Conservation (phyloP, 2,329 filamentous ascomycete species). For the Cladosporium velox region DNA sequence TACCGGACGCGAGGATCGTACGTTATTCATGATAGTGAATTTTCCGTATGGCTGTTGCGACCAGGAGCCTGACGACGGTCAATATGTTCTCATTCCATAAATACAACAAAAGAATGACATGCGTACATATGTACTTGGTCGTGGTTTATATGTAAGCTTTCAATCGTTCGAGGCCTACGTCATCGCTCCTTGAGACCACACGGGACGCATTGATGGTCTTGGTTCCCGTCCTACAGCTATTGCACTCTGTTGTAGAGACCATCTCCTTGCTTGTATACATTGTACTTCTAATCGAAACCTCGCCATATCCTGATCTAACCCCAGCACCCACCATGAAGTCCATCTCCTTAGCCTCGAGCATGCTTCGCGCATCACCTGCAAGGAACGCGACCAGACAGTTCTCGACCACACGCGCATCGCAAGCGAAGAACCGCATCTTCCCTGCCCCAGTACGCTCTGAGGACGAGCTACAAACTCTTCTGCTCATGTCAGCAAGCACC, state of each 20-base stretch:
- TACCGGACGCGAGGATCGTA: neutral
- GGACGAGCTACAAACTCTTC: slow-evolving; percentile 51
- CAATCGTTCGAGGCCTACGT: neutral
- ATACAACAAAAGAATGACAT: neutral
- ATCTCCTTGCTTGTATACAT: neutral
- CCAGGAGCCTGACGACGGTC: neutral
- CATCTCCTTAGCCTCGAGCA: neutral
- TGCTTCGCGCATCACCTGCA: slow-evolving; percentile 1
- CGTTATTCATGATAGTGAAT: neutral
- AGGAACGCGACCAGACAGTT: slow-evolving; percentile 23
- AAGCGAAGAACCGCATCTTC: slow-evolving; percentile 40
- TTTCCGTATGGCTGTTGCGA: neutral
- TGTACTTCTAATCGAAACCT: neutral
- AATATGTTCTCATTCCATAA: neutral
- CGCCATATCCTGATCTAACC: neutral
- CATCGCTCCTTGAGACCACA: neutral
- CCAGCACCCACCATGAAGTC: neutral
- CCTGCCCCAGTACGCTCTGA: slow-evolving; percentile 47
- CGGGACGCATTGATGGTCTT: neutral
- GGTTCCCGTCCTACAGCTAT: neutral
- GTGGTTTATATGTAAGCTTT: neutral
- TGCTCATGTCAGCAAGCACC: slow-evolving; percentile 49
- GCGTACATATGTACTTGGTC: neutral
- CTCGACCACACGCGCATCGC: slow-evolving; percentile 24
- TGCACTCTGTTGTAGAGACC: neutral